Conservation (phyloP, 2,329 filamentous ascomycete genomes). For the Aspergillus tamarii region DNA sequence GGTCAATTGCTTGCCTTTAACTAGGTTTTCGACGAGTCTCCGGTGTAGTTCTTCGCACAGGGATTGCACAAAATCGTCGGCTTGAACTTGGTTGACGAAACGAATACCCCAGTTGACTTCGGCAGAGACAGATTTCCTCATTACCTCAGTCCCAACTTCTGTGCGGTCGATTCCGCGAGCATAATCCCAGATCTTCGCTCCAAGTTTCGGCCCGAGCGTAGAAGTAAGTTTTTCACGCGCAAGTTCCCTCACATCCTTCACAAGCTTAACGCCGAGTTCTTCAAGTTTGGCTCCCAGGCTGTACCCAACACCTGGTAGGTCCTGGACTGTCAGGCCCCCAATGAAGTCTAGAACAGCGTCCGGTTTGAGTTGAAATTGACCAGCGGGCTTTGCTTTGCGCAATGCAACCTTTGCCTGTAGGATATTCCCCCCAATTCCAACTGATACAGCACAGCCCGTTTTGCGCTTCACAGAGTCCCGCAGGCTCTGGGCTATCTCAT, state of each 20-base stretch:
- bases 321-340: constrained; percentile 74
- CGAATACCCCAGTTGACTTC: constrained; percentile 98
- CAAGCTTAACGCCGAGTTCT: constrained; percentile 78
- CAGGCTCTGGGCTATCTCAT: constrained; percentile 69
- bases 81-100: constrained; percentile 88
- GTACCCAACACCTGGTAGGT: constrained; percentile 88
- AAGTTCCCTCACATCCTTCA: constrained; percentile 79
- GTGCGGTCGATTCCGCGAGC: constrained; percentile 81
- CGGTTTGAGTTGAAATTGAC: constrained; percentile 84
- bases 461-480: constrained; percentile 70
- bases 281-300: constrained; percentile 87
- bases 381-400: constrained; percentile 89
- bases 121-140: constrained; percentile 92
- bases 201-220: constrained; percentile 85
- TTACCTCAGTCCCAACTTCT: constrained; percentile 82
- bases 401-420: constrained; percentile 88
- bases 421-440: constrained; percentile 91
- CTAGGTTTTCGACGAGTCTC: constrained; percentile 77
- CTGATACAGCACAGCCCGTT: constrained; percentile 85
- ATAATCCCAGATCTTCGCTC: constrained; percentile 88
- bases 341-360: constrained; percentile 78
- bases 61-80: constrained; percentile 86
- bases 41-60: constrained; percentile 83
- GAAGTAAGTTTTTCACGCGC: constrained; percentile 75
- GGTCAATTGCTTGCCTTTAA: constrained; percentile 85